These are phyloP conservation scores for Dipodascus albidus DNA, from an alignment of 805 yeast species.

Conservation along the genomic window DNA sequence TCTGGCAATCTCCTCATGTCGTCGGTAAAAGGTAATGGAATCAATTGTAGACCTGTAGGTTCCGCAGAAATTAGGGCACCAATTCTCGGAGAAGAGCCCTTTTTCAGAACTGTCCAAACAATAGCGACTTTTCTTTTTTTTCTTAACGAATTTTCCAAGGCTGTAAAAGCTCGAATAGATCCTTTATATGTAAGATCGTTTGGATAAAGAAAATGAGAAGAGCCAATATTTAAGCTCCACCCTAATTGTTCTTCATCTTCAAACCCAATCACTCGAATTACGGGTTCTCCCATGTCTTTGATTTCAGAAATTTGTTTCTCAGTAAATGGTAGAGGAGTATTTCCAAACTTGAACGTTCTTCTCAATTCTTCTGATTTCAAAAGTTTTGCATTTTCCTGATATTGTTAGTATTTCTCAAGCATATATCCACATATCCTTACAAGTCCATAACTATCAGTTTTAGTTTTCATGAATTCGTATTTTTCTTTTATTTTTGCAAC, in stretches of 20 bases:
- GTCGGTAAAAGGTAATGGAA: constrained; percentile 62
- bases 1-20: constrained; percentile 59
- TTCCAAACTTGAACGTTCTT: constrained; percentile 36
- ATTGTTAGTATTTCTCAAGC: not conserved
- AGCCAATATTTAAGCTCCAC: constrained; percentile 37
- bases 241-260: constrained; percentile 30
- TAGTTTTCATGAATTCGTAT: constrained; percentile 40
- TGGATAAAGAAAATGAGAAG: constrained; percentile 57
- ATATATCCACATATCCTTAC: not conserved
- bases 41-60: constrained; percentile 65
- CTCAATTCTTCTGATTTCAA: constrained; percentile 25
- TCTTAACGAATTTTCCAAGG: constrained; percentile 50
- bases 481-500: constrained; percentile 45
- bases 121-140: constrained; percentile 47
- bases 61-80: constrained; percentile 47
- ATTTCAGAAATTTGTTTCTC: constrained; percentile 28
- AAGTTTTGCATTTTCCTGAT: constrained; percentile 34
- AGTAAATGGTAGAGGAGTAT: constrained; percentile 25
- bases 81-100: constrained; percentile 41
- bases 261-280: constrained; percentile 59
- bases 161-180: constrained; percentile 54
- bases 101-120: constrained; percentile 57
- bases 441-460: constrained; percentile 17
- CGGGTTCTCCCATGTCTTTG: constrained; percentile 32
- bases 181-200: constrained; percentile 48